A percentile compares a stretch with the other conserved stretches of the same genome.
Evolutionary conservation across 1,284 basidiomycete genomes (phyloP).

Genomic region (Sporisorium sorghi): DNA sequence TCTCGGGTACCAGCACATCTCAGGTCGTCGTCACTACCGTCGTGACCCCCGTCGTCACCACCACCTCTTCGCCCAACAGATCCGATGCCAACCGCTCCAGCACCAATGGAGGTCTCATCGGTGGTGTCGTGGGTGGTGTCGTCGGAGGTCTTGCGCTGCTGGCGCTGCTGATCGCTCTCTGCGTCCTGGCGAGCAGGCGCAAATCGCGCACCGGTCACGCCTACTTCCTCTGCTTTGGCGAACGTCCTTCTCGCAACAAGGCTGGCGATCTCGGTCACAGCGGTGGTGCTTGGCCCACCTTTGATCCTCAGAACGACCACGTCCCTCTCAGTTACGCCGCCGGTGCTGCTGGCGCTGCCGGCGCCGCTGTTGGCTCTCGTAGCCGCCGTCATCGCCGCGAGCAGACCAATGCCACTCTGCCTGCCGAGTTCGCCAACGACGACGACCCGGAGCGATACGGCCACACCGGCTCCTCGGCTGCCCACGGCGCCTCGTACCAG

Average conservation of each 20-base stretch:
- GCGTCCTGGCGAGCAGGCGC: slow-evolving; percentile 41
- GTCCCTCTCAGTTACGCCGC: slow-evolving; percentile 6
- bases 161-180: slow-evolving; percentile 44
- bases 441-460: slow-evolving; percentile 49
- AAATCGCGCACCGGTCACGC: slow-evolving; percentile 54
- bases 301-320: slow-evolving; percentile 51
- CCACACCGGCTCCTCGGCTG: slow-evolving; percentile 21
- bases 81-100: slow-evolving; percentile 26
- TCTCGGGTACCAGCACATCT: slow-evolving; percentile 47
- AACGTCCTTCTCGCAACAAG: slow-evolving; percentile 36
- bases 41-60: slow-evolving; percentile 41
- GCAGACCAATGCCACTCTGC: slow-evolving; percentile 46
- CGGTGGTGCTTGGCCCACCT: slow-evolving; percentile 58
- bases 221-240: slow-evolving; percentile 61
- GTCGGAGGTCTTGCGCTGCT: slow-evolving; percentile 56
- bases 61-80: slow-evolving; percentile 24
- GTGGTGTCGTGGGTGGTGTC: slow-evolving; percentile 62
- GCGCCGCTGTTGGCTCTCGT: slow-evolving; percentile 24
- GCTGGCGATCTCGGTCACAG: slow-evolving; percentile 35
- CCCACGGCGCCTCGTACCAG: slow-evolving; percentile 28
- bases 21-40: slow-evolving; percentile 35
- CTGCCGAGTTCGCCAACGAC: slow-evolving; percentile 44
- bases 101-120: slow-evolving; percentile 58
- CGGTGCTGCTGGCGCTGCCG: slow-evolving; percentile 28
- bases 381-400: slow-evolving; percentile 27